These are phyloP conservation scores for Erysiphe neolycopersici DNA, from an alignment of 2,329 filamentous ascomycete genomes.

Conservation along the genomic window DNA sequence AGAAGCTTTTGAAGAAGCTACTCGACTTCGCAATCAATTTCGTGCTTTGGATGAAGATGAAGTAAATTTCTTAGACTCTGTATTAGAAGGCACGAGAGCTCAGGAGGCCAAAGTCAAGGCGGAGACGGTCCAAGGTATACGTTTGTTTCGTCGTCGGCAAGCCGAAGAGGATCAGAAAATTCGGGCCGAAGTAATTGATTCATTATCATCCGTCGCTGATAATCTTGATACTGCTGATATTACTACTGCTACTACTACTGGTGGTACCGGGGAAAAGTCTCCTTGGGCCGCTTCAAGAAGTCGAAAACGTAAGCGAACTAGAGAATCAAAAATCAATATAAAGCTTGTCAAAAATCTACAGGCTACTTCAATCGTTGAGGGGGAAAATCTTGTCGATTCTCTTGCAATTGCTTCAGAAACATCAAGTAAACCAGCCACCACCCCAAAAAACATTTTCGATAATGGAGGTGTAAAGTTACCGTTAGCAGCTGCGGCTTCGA, in stretches of 20 bases:
- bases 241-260: neutral
- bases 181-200: constrained; percentile 4
- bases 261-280: too few species aligned
- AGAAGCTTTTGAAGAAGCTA: constrained; percentile 53
- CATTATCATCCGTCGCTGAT: neutral
- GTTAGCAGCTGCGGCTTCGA: neutral
- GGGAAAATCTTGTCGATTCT: neutral
- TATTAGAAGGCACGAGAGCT: constrained; percentile 21
- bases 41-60: constrained; percentile 54
- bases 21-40: constrained; percentile 49
- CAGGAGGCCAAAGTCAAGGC: constrained; percentile 27
- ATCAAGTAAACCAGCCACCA: neutral
- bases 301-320: neutral
- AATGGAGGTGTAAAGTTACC: neutral
- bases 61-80: constrained; percentile 42
- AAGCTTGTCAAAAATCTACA: neutral
- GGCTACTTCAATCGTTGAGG: neutral
- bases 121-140: constrained; percentile 30
- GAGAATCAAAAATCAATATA: neutral
- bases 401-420: neutral
- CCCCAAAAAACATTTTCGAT: neutral
- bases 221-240: neutral
- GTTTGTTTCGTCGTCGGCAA: constrained; percentile 27
- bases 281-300: neutral
- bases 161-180: constrained; percentile 13